Evolutionary conservation across 345 rosid genomes (phyloP).

Genomic region (Gossypium ekmanianum): DNA sequence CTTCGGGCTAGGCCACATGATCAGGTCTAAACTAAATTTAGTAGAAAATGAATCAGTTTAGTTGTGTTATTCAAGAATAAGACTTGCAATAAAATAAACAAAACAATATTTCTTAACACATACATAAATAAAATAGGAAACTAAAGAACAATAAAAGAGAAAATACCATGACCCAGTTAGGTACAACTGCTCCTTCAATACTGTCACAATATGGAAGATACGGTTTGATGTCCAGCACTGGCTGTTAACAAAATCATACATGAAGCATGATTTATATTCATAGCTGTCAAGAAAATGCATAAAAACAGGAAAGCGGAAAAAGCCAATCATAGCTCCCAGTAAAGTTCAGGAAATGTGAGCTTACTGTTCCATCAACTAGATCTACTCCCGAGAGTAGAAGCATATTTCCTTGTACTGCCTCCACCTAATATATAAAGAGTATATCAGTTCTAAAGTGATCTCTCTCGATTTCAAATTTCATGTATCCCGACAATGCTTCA

Average conservation of each 20-base stretch:
- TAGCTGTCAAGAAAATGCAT: background rate
- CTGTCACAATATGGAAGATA: constrained; percentile 85
- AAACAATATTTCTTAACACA: background rate
- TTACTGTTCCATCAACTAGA: constrained; percentile 94
- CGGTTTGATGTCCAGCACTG: constrained; percentile 82
- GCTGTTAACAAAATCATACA: constrained; percentile 37
- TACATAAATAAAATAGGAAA: background rate
- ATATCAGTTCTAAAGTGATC: background rate
- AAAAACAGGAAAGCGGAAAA: background rate
- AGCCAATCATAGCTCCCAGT: background rate
- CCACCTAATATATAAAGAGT: constrained; percentile 45
- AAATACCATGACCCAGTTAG: constrained; percentile 75
- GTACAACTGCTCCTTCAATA: constrained; percentile 65
- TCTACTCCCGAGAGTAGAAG: constrained; percentile 86
- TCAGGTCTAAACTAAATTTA: background rate
- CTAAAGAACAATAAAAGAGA: constrained; percentile 14
- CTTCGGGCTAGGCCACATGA: too few species aligned
- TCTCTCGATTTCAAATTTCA: background rate
- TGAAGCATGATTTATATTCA: background rate
- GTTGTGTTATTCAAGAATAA: background rate
- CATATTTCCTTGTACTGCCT: constrained; percentile 61
- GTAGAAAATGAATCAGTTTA: background rate
- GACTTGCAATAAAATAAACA: background rate
- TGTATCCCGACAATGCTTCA: background rate
- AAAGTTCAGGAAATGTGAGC: constrained; percentile 17